A percentile compares a stretch with the other conserved stretches of the same genome.
Conservation (phyloP, 1,139 yeast species). For the Taphrina pruni region DNA sequence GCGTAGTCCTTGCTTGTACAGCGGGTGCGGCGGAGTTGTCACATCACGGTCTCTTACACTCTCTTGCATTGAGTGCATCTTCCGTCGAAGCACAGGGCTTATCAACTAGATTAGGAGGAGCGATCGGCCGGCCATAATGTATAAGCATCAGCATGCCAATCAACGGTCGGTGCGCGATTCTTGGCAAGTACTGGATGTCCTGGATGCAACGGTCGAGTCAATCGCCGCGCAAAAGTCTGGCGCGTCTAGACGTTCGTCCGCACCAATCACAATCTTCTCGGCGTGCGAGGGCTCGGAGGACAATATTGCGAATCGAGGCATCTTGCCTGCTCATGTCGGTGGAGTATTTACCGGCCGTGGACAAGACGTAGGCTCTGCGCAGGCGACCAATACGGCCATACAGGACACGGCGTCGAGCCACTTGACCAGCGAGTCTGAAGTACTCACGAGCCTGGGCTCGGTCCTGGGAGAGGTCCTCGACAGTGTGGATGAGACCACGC, state of each 20-base stretch:
- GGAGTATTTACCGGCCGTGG: conserved; percentile 19
- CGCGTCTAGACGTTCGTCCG: conserved; percentile 26
- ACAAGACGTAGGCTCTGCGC: background rate
- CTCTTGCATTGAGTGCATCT: background rate
- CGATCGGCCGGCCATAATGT: conserved; percentile 10
- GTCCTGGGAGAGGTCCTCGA: conserved; percentile 37
- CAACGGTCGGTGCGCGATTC: conserved; percentile 20
- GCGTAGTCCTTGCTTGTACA: too few relatives aligned
- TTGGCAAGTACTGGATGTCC: conserved; percentile 7
- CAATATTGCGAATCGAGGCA: conserved; percentile 7
- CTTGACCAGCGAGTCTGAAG: background rate
- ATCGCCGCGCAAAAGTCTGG: background rate
- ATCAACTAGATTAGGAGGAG: background rate
- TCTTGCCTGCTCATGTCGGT: conserved; percentile 28
- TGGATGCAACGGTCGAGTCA: background rate
- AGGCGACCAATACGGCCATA: background rate
- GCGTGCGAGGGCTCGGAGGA: conserved; percentile 7
- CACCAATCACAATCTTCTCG: conserved; percentile 33
- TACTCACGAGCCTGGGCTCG: conserved; percentile 24
- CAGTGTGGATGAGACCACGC: conserved; percentile 34
- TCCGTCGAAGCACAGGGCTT: background rate
- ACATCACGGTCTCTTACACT: too few relatives aligned
- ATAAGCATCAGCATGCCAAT: conserved; percentile 20
- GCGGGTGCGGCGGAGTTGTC: too few relatives aligned
- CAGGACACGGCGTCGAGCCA: background rate